These are phyloP conservation scores for Tylopilus subfusipes DNA, from an alignment of 768 basidiomycete genomes.

Conservation along the genomic window DNA sequence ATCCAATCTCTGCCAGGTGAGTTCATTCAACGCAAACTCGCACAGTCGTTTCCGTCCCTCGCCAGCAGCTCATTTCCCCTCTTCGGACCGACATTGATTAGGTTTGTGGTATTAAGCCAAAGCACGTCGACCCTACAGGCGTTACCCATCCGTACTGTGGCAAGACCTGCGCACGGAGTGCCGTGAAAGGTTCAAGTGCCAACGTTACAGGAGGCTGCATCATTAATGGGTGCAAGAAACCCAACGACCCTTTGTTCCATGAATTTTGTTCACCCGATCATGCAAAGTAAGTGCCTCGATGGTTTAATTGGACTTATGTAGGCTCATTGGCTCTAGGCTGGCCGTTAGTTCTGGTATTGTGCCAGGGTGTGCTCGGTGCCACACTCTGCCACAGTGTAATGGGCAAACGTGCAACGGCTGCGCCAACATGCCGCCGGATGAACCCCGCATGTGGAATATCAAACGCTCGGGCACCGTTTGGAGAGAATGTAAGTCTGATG, in stretches of 20 bases:
- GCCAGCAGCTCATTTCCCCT: slow-evolving; percentile 7
- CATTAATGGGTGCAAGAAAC: slow-evolving; percentile 50
- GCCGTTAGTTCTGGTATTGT: slow-evolving; percentile 49
- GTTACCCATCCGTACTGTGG: slow-evolving; percentile 58
- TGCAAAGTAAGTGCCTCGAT: slow-evolving; percentile 42
- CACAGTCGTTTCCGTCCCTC: slow-evolving; percentile 12
- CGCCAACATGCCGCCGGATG: slow-evolving; percentile 42
- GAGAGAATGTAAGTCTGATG: slow-evolving; percentile 46
- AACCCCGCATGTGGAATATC: slow-evolving; percentile 48
- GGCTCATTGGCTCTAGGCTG: slow-evolving; percentile 35
- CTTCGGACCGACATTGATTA: slow-evolving; percentile 22
- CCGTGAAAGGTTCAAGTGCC: slow-evolving; percentile 31
- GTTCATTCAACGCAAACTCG: slow-evolving; percentile 7
- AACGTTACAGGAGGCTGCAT: slow-evolving; percentile 39
- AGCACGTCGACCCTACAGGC: slow-evolving; percentile 58
- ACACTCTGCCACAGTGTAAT: slow-evolving; percentile 41
- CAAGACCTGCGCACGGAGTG: slow-evolving; percentile 52
- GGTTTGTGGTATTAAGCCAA: slow-evolving; percentile 59
- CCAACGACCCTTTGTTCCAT: slow-evolving; percentile 46
- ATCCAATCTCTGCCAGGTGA: slow-evolving; percentile 29
- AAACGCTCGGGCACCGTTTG: slow-evolving; percentile 43
- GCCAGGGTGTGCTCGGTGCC: slow-evolving; percentile 50
- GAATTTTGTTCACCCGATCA: slow-evolving; percentile 60
- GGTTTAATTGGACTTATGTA: slow-evolving; percentile 2
- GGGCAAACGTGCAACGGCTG: slow-evolving; percentile 50